Percentiles rank a stretch among this genome's conserved stretches.
These are phyloP conservation scores for Lachnellula cervina DNA, from an alignment of 2,329 filamentous ascomycete species.

Conservation along the genomic window DNA sequence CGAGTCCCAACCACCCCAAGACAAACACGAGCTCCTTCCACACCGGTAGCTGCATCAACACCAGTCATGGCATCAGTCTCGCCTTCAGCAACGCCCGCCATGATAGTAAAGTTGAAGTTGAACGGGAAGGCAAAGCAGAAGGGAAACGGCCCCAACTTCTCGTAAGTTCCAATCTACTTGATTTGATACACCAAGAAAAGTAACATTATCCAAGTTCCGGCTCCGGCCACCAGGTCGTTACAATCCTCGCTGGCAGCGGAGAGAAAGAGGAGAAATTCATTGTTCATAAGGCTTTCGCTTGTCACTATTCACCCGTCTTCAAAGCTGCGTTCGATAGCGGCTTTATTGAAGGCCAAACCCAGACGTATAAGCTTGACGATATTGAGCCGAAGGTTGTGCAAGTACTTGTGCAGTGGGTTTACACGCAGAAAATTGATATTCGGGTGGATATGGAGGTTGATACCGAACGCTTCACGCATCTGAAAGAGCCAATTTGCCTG, in stretches of 20 bases:
- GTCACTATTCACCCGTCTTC: conserved; percentile 6
- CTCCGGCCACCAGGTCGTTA: neutral
- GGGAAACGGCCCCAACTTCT: neutral
- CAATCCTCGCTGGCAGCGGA: neutral
- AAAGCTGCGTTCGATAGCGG: conserved; percentile 4
- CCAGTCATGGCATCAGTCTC: too few relatives aligned
- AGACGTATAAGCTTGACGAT: conserved; percentile 4
- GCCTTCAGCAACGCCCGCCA: neutral
- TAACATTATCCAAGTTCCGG: neutral
- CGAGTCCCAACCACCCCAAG: too few relatives aligned
- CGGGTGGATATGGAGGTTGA: neutral
- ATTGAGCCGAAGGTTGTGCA: neutral
- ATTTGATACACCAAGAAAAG: too few relatives aligned
- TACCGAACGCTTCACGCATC: neutral
- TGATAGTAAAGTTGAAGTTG: neutral
- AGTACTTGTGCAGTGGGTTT: conserved; percentile 7
- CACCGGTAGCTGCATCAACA: too few relatives aligned
- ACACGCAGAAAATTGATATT: neutral
- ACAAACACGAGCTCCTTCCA: too few relatives aligned
- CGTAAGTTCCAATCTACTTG: neutral
- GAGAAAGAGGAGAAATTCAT: neutral
- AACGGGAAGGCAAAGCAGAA: neutral
- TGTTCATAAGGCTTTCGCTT: conserved; percentile 10
- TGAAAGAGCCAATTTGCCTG: neutral
- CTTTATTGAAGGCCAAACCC: conserved; percentile 3